Conservation (phyloP, 139 green algal species). For the Ettlia oleoabundans region DNA sequence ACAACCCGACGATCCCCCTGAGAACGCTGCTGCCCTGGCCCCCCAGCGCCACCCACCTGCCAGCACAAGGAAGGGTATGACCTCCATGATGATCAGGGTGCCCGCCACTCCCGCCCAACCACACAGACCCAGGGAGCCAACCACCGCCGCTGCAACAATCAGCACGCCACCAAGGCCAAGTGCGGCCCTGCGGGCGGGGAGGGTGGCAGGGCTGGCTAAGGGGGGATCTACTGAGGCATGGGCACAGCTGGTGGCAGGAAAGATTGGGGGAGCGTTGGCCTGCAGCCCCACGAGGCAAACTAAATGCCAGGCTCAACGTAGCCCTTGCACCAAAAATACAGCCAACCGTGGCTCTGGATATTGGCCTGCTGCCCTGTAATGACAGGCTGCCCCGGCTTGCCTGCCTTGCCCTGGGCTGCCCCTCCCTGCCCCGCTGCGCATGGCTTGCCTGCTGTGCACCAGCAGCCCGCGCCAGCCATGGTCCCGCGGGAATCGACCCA, state of each 20-base stretch:
- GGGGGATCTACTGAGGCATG: not conserved
- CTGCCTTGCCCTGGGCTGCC: not conserved
- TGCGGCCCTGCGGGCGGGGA: not conserved
- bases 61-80: conserved; percentile 91
- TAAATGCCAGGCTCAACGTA: not conserved
- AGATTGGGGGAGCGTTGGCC: not conserved
- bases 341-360: no score
- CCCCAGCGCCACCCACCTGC: not conserved
- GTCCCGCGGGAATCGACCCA: conserved; percentile 59
- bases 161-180: conserved; percentile 79
- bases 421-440: not conserved
- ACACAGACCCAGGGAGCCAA: conserved; percentile 72
- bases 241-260: not conserved
- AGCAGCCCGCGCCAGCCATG: conserved; percentile 52
- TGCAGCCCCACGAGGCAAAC: not conserved
- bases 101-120: conserved; percentile 56
- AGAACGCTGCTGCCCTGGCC: not conserved
- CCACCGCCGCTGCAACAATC: conserved; percentile 78
- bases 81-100: conserved; percentile 88
- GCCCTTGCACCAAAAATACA: no score
- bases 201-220: not conserved
- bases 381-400: not conserved
- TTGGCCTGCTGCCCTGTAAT: no score
- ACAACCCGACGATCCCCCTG: not conserved
- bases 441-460: conserved; percentile 51